Conservation (phyloP, 805 yeast genomes). For the Cyberlindnera samutprakarnensis region DNA sequence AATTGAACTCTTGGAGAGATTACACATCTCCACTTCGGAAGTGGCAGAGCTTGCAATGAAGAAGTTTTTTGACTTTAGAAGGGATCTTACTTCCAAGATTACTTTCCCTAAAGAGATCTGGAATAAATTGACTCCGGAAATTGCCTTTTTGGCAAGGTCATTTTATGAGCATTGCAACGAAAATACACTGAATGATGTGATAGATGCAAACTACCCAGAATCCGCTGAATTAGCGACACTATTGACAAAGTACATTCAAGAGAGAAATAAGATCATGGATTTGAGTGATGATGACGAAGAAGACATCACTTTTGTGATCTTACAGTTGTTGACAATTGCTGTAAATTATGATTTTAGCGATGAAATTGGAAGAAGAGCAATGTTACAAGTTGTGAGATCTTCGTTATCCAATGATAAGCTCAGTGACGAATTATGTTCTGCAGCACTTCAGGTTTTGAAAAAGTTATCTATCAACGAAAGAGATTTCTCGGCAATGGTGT, state of each 20-base stretch:
- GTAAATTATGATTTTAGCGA: conserved; percentile 78
- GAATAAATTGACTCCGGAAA: conserved; percentile 64
- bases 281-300: conserved; percentile 35
- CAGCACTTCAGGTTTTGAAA: conserved; percentile 57
- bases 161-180: conserved; percentile 59
- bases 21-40: conserved; percentile 62
- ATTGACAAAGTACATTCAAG: conserved; percentile 47
- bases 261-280: conserved; percentile 29
- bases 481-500: conserved; percentile 76
- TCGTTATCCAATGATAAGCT: conserved; percentile 52
- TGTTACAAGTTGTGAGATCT: conserved; percentile 52
- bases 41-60: conserved; percentile 64
- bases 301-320: conserved; percentile 65
- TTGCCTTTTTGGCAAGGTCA: conserved; percentile 62
- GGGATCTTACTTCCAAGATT: conserved; percentile 54
- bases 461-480: conserved; percentile 70
- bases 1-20: conserved; percentile 58
- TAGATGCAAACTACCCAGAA: conserved; percentile 74
- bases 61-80: conserved; percentile 51
- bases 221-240: conserved; percentile 60
- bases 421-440: conserved; percentile 43
- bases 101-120: conserved; percentile 61
- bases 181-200: conserved; percentile 39
- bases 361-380: conserved; percentile 79
- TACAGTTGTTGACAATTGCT: conserved; percentile 63